phyloP scores from a whole-genome alignment of 2,329 filamentous ascomycete genomes.

The Berkeleyomyces basicola region DNA sequence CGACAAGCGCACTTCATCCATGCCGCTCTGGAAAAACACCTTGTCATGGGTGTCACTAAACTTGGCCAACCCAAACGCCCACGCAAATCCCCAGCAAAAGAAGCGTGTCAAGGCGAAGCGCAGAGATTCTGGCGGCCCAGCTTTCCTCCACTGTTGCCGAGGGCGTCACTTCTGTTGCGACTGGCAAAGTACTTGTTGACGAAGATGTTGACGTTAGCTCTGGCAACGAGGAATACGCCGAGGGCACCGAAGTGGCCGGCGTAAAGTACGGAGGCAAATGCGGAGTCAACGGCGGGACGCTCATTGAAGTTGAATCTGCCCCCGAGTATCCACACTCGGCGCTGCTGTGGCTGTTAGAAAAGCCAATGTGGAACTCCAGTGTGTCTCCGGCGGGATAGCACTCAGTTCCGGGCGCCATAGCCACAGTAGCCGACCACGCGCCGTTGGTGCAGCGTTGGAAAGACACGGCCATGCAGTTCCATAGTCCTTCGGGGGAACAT shows the following conservation, averaged over 20 bases:
- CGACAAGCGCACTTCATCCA: too few species aligned
- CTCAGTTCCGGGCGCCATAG: slow-evolving; percentile 28
- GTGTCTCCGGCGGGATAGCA: slow-evolving; percentile 29
- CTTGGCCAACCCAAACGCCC: neutral
- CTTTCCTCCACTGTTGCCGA: neutral
- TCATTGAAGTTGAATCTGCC: neutral
- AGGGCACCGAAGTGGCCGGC: neutral
- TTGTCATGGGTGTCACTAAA: neutral
- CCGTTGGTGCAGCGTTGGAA: slow-evolving; percentile 36
- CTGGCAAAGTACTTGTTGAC: neutral
- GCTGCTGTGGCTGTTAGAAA: neutral
- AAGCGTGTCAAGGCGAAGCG: neutral
- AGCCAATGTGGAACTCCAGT: slow-evolving; percentile 23
- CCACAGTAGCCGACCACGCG: slow-evolving; percentile 29
- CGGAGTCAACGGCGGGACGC: neutral
- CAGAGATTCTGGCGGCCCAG: neutral
- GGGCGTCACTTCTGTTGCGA: neutral
- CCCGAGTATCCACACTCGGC: neutral
- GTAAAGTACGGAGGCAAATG: neutral
- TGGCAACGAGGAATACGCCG: neutral
- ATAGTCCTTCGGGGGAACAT: slow-evolving; percentile 33
- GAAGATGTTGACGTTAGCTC: neutral
- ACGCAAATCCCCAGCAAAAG: neutral
- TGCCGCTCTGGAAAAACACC: neutral
- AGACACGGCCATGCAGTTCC: slow-evolving; percentile 34